Evolutionary conservation across 108 stramenopile genomes (phyloP).

Genomic region (Cyclostephanos invisitatus): DNA sequence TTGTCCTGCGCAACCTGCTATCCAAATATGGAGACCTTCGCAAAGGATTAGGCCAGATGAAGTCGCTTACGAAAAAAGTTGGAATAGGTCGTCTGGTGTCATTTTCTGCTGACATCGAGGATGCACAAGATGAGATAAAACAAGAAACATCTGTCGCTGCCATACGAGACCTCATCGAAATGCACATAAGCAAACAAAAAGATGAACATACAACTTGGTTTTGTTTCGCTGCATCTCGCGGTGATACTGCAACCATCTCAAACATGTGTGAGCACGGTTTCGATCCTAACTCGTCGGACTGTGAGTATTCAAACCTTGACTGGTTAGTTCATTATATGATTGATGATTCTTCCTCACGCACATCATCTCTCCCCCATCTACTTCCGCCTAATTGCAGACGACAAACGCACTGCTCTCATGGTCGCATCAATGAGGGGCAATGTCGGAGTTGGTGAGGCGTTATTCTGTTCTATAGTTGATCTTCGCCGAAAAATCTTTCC

Average conservation of each 20-base stretch:
- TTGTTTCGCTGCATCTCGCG: constrained; percentile 65
- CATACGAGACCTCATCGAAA: constrained; percentile 55
- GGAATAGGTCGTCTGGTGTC: background rate
- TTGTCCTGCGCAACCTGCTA: constrained; percentile 54
- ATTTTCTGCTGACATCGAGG: background rate
- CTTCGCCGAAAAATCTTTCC: constrained; percentile 54
- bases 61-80: constrained; percentile 30
- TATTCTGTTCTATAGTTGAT: constrained; percentile 49
- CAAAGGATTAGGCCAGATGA: background rate
- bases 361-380: background rate
- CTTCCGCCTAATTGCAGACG: constrained; percentile 21
- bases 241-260: constrained; percentile 61
- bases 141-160: constrained; percentile 14
- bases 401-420: constrained; percentile 72
- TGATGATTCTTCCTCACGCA: background rate
- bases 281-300: constrained; percentile 68
- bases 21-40: constrained; percentile 36
- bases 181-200: constrained; percentile 60
- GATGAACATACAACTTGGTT: constrained; percentile 74
- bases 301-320: background rate
- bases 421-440: constrained; percentile 75
- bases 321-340: too few relatives aligned
- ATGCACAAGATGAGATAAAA: background rate
- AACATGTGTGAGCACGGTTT: constrained; percentile 73
- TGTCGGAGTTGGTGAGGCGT: constrained; percentile 46